Evolutionary conservation across 129 eudicot genomes (phyloP).

Genomic region (Smallanthus sonchifolius): DNA sequence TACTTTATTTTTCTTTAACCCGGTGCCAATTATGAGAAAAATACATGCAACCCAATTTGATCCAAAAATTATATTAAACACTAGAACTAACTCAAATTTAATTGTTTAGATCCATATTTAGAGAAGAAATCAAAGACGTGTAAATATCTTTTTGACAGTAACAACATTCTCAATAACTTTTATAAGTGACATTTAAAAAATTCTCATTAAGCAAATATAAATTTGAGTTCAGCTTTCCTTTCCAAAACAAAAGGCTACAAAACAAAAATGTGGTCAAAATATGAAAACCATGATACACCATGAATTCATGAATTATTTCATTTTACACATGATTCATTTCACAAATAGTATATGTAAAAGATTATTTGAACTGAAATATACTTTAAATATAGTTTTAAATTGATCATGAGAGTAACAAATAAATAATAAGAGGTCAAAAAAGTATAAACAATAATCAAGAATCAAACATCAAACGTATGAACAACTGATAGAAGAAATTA

Average conservation of each 20-base stretch:
- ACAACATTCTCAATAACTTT: no score
- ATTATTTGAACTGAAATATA: not conserved
- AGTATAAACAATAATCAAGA: not conserved
- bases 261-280: not conserved
- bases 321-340: not conserved
- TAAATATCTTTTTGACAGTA: no score
- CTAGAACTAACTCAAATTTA: no score
- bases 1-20: no score
- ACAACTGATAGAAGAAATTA: not conserved
- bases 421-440: not conserved
- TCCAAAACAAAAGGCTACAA: no score
- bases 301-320: not conserved
- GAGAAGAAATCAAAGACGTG: no score
- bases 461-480: not conserved
- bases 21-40: no score
- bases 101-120: no score
- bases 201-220: no score
- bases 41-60: no score
- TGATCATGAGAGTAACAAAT: not conserved
- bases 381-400: not conserved
- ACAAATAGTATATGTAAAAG: not conserved
- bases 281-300: not conserved
- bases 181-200: no score
- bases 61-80: no score
- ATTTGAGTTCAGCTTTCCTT: not conserved